Conservation (phyloP, 306 rosid genomes). For the Lupinus albus region DNA sequence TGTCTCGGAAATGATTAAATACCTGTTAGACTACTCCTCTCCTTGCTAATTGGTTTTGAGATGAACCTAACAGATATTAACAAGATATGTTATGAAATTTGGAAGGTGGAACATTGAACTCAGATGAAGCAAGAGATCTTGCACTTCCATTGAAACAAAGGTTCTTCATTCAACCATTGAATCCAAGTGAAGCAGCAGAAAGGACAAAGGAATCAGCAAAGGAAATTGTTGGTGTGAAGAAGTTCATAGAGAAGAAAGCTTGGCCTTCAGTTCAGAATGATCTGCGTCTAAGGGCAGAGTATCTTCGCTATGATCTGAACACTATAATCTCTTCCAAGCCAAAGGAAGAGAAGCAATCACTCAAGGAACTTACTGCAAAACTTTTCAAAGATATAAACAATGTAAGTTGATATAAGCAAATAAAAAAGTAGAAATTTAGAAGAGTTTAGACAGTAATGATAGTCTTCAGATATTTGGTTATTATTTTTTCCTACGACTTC, state of each 20-base stretch:
- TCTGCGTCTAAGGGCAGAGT: constrained; percentile 69
- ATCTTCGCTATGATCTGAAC: constrained; percentile 86
- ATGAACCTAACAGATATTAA: no score
- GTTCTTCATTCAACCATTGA: constrained; percentile 80
- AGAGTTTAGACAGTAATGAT: no score
- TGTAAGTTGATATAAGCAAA: constrained; percentile 57
- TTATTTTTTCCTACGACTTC: no score
- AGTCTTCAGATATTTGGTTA: no score
- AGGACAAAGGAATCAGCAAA: constrained; percentile 94
- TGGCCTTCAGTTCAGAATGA: constrained; percentile 95
- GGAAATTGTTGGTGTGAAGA: constrained; percentile 76
- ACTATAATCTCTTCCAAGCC: constrained; percentile 77
- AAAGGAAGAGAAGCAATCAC: constrained; percentile 71
- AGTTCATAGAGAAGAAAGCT: constrained; percentile 80
- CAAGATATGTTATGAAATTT: constrained; percentile 30
- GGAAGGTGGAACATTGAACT: constrained; percentile 91
- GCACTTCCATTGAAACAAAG: constrained; percentile 70
- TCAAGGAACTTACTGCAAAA: constrained; percentile 81
- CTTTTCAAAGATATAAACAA: constrained; percentile 76
- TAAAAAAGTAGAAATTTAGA: no score
- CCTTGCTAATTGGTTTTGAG: no score
- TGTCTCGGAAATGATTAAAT: no score
- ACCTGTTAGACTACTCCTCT: no score
- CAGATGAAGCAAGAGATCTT: constrained; percentile 87
- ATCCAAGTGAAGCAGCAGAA: constrained; percentile 65